Evolutionary conservation across 2,329 filamentous ascomycete genomes (phyloP).

Genomic region (Paraphaeosphaeria minitans): DNA sequence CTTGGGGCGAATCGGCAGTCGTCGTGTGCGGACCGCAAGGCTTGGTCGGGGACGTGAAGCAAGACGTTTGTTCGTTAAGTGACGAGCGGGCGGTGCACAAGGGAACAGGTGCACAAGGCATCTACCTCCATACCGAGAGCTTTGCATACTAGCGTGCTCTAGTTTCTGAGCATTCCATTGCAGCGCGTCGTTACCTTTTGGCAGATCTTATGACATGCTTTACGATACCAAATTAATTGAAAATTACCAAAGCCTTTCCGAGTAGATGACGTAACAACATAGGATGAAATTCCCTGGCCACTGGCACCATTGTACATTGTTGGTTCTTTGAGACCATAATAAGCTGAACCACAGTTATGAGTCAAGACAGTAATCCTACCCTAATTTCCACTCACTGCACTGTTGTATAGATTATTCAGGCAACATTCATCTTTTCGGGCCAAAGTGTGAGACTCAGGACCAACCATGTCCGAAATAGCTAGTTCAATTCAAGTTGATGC

Average conservation of each 20-base stretch:
- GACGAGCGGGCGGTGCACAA: conserved; percentile 71
- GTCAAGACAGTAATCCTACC: no score
- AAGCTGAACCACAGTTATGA: no score
- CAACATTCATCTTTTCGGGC: no score
- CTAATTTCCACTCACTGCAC: no score
- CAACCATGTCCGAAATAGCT: no score
- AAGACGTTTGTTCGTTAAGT: conserved; percentile 60
- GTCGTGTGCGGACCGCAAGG: conserved; percentile 65
- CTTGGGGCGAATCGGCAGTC: conserved; percentile 66
- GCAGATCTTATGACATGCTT: not conserved
- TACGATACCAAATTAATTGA: not conserved
- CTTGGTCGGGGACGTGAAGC: conserved; percentile 61
- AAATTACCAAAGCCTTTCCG: not conserved
- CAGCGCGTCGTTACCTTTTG: not conserved
- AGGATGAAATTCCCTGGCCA: no score
- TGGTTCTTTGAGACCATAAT: no score
- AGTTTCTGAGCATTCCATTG: not conserved
- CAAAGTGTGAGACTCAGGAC: no score
- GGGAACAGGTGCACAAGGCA: conserved; percentile 68
- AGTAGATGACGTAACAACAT: no score
- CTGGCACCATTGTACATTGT: no score
- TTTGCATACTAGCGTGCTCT: conserved; percentile 55
- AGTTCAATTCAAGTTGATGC: no score
- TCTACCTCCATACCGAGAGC: conserved; percentile 64
- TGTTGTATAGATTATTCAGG: no score